Percentiles rank a stretch among this genome's conserved stretches.
phyloP scores from a whole-genome alignment of 2,329 filamentous ascomycete genomes.

The Didymellaceae sp. region DNA sequence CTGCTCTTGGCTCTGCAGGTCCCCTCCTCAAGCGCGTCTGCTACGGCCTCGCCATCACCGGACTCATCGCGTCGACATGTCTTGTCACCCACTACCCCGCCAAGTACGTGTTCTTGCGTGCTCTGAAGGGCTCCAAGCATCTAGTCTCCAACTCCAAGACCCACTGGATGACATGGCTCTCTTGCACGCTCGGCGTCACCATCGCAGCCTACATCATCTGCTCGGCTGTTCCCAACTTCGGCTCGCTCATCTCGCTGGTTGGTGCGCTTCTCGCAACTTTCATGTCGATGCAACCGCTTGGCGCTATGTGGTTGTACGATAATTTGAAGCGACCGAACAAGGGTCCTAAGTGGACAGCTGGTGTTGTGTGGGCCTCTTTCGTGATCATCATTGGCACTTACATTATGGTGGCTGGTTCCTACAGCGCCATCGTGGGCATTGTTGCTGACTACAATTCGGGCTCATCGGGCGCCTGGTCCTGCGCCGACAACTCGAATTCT shows the following conservation, averaged over 20 bases:
- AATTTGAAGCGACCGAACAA: constrained; percentile 6
- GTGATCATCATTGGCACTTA: constrained; percentile 7
- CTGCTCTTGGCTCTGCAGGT: constrained; percentile 67
- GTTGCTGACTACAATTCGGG: constrained; percentile 7
- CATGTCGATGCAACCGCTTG: constrained; percentile 13
- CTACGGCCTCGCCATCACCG: constrained; percentile 59
- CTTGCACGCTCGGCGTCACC: constrained; percentile 50
- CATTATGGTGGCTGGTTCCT: constrained; percentile 14
- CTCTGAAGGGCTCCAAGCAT: constrained; percentile 60
- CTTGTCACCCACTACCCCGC: constrained; percentile 47
- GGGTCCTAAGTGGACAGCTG: background rate
- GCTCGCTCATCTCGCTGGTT: constrained; percentile 7
- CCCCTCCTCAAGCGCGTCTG: constrained; percentile 65
- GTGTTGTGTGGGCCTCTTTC: background rate
- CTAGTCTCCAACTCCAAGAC: constrained; percentile 57
- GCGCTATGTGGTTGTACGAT: constrained; percentile 19
- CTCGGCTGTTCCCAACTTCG: constrained; percentile 10
- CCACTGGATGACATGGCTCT: constrained; percentile 62
- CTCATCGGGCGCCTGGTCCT: constrained; percentile 7
- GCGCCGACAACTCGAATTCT: constrained; percentile 16
- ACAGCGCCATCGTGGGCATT: constrained; percentile 9
- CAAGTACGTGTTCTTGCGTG: constrained; percentile 63
- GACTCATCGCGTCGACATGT: constrained; percentile 1
- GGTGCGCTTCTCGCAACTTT: constrained; percentile 13
- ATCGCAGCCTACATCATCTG: constrained; percentile 9